Evolutionary conservation across 2,329 filamentous ascomycete genomes (phyloP).

Genomic region (Beauveria asiatica): DNA sequence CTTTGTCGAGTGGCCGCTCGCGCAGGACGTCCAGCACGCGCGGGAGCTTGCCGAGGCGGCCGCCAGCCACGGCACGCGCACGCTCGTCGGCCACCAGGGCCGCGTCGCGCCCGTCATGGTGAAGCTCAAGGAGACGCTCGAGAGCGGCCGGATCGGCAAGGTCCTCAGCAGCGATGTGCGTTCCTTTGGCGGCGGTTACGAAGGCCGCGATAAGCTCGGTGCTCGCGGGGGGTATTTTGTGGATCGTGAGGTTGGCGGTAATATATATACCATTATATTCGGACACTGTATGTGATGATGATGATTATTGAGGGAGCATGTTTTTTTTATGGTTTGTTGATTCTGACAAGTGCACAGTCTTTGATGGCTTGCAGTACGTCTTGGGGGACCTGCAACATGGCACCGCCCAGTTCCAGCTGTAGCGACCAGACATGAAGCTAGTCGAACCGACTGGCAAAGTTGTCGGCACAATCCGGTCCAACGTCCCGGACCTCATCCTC

Average conservation of each 20-base stretch:
- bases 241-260: constrained; percentile 38
- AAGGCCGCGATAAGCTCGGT: constrained; percentile 23
- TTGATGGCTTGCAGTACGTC: constrained; percentile 37
- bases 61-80: constrained; percentile 19
- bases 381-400: constrained; percentile 35
- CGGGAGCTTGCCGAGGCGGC: constrained; percentile 32
- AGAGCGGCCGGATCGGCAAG: constrained; percentile 38
- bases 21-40: constrained; percentile 32
- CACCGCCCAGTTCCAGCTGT: constrained; percentile 34
- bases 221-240: constrained; percentile 38
- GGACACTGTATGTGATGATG: constrained; percentile 29
- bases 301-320: background rate
- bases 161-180: constrained; percentile 42
- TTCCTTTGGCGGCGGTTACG: constrained; percentile 29
- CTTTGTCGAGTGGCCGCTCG: constrained; percentile 52
- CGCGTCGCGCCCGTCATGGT: constrained; percentile 33
- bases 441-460: constrained; percentile 24
- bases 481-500: constrained; percentile 36
- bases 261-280: constrained; percentile 32
- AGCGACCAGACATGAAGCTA: constrained; percentile 32
- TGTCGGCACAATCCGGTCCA: constrained; percentile 24
- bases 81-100: constrained; percentile 44
- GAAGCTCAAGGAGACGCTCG: constrained; percentile 37
- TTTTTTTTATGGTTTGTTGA: too few species aligned
- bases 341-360: constrained; percentile 21